These are phyloP conservation scores for Prunus mume DNA, from an alignment of 306 rosid genomes.

Conservation along the genomic window DNA sequence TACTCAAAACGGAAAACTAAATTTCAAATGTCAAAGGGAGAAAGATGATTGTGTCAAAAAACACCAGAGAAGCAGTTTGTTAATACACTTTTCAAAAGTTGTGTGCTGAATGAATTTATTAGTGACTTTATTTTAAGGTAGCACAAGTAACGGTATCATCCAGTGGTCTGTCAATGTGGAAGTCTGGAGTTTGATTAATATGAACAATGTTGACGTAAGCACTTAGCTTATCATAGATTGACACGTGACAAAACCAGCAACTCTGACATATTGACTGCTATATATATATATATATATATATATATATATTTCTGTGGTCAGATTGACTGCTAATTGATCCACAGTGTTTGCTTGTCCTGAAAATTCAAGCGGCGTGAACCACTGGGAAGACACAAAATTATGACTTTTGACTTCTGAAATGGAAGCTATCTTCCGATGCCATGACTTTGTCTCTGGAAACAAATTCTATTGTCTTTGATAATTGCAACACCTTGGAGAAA, in stretches of 20 bases:
- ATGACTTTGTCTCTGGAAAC: background rate
- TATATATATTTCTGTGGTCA: too few species aligned
- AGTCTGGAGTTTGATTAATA: background rate
- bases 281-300: too few species aligned
- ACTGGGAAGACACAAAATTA: background rate
- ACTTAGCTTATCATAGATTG: background rate
- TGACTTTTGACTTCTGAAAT: background rate
- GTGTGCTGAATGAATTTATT: too few species aligned
- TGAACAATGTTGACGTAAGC: background rate
- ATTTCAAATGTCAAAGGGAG: too few species aligned
- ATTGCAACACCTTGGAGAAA: background rate
- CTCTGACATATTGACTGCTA: too few species aligned
- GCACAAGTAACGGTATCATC: background rate
- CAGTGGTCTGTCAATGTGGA: background rate
- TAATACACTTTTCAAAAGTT: too few species aligned
- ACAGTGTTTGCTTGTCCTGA: background rate
- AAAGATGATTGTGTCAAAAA: too few species aligned
- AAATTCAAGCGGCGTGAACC: background rate
- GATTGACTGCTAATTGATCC: too few species aligned
- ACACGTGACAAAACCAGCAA: too few species aligned
- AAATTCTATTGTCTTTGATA: background rate
- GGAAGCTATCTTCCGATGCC: constrained; percentile 4
- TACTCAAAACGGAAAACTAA: too few species aligned
- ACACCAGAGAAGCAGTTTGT: too few species aligned
- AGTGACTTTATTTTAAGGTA: too few species aligned